These are phyloP conservation scores for Nectriaceae sp. DNA, from an alignment of 2,329 filamentous ascomycete species.

Conservation along the genomic window DNA sequence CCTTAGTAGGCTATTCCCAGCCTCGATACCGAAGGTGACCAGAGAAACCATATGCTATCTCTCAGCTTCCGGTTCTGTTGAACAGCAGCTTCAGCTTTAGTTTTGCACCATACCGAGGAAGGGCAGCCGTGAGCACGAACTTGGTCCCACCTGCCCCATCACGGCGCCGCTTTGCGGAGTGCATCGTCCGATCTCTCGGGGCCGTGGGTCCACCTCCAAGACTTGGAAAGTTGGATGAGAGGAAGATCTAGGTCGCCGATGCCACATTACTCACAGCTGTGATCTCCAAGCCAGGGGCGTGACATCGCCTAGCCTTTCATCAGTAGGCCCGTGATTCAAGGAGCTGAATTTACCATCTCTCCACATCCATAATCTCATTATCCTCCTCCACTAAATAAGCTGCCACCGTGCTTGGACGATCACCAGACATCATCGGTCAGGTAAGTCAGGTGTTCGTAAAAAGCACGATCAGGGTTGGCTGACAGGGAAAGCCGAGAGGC, in stretches of 20 bases:
- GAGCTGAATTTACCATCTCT: constrained; percentile 13
- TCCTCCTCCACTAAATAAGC: not conserved
- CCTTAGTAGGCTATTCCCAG: too few species aligned
- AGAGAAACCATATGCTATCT: too few species aligned
- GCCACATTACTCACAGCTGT: not conserved
- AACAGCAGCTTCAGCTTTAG: too few species aligned
- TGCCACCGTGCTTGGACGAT: not conserved
- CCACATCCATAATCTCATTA: constrained; percentile 1
- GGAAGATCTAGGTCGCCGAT: not conserved
- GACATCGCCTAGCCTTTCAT: constrained; percentile 6
- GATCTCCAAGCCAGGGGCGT: not conserved
- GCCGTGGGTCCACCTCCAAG: constrained; percentile 28
- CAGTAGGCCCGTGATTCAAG: constrained; percentile 21
- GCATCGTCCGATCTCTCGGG: constrained; percentile 29
- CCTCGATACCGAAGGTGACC: too few species aligned
- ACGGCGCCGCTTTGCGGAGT: constrained; percentile 20
- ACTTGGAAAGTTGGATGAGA: constrained; percentile 18
- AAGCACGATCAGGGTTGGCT: not conserved
- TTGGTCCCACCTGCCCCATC: constrained; percentile 19
- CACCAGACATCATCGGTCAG: not conserved
- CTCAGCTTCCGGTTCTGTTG: too few species aligned
- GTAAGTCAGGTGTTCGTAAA: not conserved
- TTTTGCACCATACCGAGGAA: too few species aligned
- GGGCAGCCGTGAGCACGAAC: constrained; percentile 3
- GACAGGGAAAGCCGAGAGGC: too few species aligned